A percentile compares a stretch with the other conserved stretches of the same genome.
Evolutionary conservation across 1,284 basidiomycete genomes (phyloP).

Genomic region (Gomphus bonarii): DNA sequence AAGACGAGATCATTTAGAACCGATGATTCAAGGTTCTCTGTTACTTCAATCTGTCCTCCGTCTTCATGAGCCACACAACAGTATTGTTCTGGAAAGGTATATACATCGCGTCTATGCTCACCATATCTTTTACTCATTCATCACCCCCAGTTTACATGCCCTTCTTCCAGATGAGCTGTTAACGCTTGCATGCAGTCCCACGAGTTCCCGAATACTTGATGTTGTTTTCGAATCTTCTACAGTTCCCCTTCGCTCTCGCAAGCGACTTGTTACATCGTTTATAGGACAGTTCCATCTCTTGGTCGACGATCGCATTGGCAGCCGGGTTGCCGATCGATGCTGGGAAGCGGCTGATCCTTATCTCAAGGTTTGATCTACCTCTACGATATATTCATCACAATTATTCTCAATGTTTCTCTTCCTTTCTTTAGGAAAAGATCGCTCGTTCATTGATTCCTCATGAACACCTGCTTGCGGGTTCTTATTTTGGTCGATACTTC

Average conservation of each 20-base stretch:
- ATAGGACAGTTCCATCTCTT: slow-evolving; percentile 70
- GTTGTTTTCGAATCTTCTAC: slow-evolving; percentile 60
- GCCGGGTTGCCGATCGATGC: slow-evolving; percentile 77
- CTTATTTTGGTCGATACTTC: slow-evolving; percentile 83
- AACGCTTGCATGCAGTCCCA: slow-evolving; percentile 57
- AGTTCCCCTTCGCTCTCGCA: slow-evolving; percentile 55
- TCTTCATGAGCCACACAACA: slow-evolving; percentile 54
- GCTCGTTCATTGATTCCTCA: slow-evolving; percentile 66
- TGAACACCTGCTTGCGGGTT: slow-evolving; percentile 60
- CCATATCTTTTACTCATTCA: not conserved
- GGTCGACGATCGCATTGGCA: slow-evolving; percentile 82
- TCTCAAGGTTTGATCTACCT: slow-evolving; percentile 52
- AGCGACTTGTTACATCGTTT: slow-evolving; percentile 63
- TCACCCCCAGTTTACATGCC: slow-evolving; percentile 41
- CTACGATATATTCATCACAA: not conserved
- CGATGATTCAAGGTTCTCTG: slow-evolving; percentile 78
- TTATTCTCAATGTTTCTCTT: not conserved
- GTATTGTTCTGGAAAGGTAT: slow-evolving; percentile 60
- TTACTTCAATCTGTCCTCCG: slow-evolving; percentile 74
- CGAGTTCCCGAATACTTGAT: slow-evolving; percentile 78
- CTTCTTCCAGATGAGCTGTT: slow-evolving; percentile 53
- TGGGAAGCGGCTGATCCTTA: slow-evolving; percentile 86
- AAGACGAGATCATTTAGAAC: slow-evolving; percentile 34
- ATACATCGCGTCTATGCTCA: slow-evolving; percentile 7
- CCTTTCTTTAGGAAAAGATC: slow-evolving; percentile 70